Conservation (phyloP, 495 filamentous ascomycete species). For the Hyaloscypha variabilis region DNA sequence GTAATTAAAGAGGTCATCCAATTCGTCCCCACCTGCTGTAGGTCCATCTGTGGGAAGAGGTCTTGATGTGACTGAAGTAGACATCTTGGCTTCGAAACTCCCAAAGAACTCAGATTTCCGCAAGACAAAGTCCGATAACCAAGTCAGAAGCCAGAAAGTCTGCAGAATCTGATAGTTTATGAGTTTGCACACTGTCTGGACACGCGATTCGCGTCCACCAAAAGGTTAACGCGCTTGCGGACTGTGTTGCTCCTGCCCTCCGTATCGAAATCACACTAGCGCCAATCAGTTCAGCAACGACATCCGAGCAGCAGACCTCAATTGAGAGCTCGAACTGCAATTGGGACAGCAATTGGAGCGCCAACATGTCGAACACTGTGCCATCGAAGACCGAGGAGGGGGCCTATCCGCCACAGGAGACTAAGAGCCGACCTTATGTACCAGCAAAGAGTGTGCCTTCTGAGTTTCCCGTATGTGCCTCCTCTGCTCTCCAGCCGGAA, state of each 20-base stretch:
- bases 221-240: conserved; percentile 23
- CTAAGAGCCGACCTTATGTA: conserved; percentile 65
- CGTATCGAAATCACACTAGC: conserved; percentile 25
- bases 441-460: conserved; percentile 75
- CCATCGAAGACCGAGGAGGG: too few relatives aligned
- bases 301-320: conserved; percentile 9
- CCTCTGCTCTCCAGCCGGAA: not conserved
- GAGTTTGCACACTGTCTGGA: not conserved
- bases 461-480: conserved; percentile 73
- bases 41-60: conserved; percentile 25
- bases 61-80: conserved; percentile 11
- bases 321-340: conserved; percentile 20
- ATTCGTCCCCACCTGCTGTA: conserved; percentile 29
- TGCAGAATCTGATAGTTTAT: not conserved
- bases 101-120: not conserved
- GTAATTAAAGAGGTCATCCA: conserved; percentile 73
- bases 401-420: too few relatives aligned
- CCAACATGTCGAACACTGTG: conserved; percentile 63
- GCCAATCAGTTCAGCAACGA: conserved; percentile 18
- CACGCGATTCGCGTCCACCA: conserved; percentile 17
- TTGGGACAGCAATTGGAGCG: conserved; percentile 36
- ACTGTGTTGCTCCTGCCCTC: not conserved
- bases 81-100: conserved; percentile 19
- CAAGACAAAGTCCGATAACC: not conserved
- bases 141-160: not conserved